A percentile compares a stretch with the other conserved stretches of the same genome.
These are phyloP conservation scores for Phytophthora lateralis DNA, from an alignment of 352 stramenopile genomes.

Conservation along the genomic window DNA sequence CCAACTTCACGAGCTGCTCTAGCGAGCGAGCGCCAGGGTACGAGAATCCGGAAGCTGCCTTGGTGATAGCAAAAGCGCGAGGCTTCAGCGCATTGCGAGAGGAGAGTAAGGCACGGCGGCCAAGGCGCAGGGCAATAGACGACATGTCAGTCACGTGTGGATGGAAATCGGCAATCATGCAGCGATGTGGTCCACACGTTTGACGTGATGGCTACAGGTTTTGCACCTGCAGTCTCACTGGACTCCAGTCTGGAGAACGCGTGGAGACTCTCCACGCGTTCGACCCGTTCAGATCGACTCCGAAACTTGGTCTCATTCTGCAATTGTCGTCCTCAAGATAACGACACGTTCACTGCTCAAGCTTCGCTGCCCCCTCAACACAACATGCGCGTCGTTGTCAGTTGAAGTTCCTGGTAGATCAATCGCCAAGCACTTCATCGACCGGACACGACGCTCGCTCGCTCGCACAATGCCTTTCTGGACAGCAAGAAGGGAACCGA, in stretches of 20 bases:
- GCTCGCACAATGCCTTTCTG: slow-evolving; percentile 44
- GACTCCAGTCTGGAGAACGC: no score
- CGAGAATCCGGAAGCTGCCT: slow-evolving; percentile 62
- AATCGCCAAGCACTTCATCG: slow-evolving; percentile 35
- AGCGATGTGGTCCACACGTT: slow-evolving; percentile 21
- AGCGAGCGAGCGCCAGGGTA: slow-evolving; percentile 80
- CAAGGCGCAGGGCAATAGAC: slow-evolving; percentile 17
- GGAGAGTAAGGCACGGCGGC: slow-evolving; percentile 15
- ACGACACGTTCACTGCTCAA: slow-evolving; percentile 3
- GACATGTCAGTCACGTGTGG: slow-evolving; percentile 20
- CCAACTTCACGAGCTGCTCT: slow-evolving; percentile 85
- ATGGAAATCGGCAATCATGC: slow-evolving; percentile 1
- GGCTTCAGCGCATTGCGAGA: slow-evolving; percentile 2
- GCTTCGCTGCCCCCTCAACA: not conserved
- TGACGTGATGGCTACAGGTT: no score
- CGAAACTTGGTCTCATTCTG: slow-evolving; percentile 14
- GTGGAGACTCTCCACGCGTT: not conserved
- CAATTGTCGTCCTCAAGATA: slow-evolving; percentile 13
- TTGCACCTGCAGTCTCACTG: no score
- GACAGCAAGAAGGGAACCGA: slow-evolving; percentile 38
- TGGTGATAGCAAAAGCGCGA: slow-evolving; percentile 22
- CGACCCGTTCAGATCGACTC: not conserved
- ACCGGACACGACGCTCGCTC: slow-evolving; percentile 45
- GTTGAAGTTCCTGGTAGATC: slow-evolving; percentile 19
- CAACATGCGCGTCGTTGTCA: slow-evolving; percentile 45